Conservation (phyloP, 352 stramenopile genomes). For the Sclerospora graminicola region DNA sequence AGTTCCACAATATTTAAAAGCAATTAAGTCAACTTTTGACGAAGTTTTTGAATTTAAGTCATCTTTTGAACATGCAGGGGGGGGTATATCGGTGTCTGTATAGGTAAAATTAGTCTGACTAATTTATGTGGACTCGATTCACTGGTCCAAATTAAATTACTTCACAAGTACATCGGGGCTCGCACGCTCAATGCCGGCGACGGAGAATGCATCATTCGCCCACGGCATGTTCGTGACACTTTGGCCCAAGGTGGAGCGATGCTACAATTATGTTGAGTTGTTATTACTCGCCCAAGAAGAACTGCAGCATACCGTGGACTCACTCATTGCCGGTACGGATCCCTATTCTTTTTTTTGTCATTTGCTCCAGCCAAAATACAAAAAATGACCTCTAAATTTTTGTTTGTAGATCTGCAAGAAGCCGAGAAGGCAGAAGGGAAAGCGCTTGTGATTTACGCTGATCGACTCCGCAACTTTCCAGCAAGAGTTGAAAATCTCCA, state of each 20-base stretch:
- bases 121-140: no score
- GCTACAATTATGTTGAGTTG: conserved; percentile 62
- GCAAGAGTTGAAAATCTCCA: conserved; percentile 52
- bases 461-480: conserved; percentile 62
- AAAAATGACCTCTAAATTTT: background rate
- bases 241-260: conserved; percentile 79
- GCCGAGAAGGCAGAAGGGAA: conserved; percentile 40
- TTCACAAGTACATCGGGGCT: no score
- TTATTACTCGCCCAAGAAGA: conserved; percentile 60
- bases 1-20: no score
- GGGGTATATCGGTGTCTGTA: no score
- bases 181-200: conserved; percentile 5
- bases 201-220: conserved; percentile 32
- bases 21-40: no score
- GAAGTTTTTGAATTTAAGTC: no score
- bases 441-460: conserved; percentile 59
- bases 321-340: conserved; percentile 44
- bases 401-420: conserved; percentile 38
- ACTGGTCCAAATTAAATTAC: no score
- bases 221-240: conserved; percentile 72
- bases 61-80: no score
- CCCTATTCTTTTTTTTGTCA: background rate
- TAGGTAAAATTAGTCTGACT: no score
- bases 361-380: background rate
- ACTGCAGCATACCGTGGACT: conserved; percentile 55